phyloP scores from a whole-genome alignment of 805 yeast genomes.

The Starmerella floris region DNA sequence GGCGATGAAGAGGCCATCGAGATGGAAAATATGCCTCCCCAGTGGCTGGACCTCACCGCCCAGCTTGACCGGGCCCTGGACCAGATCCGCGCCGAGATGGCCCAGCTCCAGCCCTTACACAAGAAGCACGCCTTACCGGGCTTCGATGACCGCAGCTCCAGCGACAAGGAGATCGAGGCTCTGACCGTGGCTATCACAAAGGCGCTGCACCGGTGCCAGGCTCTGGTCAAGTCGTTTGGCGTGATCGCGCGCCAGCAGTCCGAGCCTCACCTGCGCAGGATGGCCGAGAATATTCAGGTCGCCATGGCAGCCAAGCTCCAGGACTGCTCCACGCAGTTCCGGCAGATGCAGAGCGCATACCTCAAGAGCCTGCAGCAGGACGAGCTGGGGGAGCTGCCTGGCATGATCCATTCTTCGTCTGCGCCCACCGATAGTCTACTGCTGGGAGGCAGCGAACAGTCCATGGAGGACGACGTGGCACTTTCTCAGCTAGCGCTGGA shows the following conservation, averaged over 20 bases:
- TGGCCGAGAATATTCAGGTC: conserved; percentile 70
- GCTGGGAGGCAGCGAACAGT: neutral
- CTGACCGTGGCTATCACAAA: conserved; percentile 63
- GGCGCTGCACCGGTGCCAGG: conserved; percentile 64
- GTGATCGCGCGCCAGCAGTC: conserved; percentile 29
- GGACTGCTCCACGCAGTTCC: conserved; percentile 56
- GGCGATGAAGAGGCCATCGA: conserved; percentile 34
- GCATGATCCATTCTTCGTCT: conserved; percentile 7
- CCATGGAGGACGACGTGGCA: conserved; percentile 28
- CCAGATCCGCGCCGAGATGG: conserved; percentile 41
- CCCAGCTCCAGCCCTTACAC: conserved; percentile 54
- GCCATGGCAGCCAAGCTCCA: conserved; percentile 78
- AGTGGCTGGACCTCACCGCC: conserved; percentile 57
- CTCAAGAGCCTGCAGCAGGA: conserved; percentile 53
- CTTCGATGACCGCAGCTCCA: conserved; percentile 61
- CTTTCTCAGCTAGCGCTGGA: conserved; percentile 29
- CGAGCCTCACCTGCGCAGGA: conserved; percentile 41
- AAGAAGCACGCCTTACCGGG: conserved; percentile 78
- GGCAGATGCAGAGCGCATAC: conserved; percentile 81
- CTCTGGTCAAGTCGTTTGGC: conserved; percentile 55
- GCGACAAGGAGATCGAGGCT: conserved; percentile 68
- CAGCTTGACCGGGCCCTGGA: conserved; percentile 54
- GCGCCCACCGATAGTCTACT: no score
- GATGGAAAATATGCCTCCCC: conserved; percentile 58
- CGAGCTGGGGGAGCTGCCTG: conserved; percentile 20